Conservation (phyloP, 208 protist genomes). For the Borovskyia barvae region DNA sequence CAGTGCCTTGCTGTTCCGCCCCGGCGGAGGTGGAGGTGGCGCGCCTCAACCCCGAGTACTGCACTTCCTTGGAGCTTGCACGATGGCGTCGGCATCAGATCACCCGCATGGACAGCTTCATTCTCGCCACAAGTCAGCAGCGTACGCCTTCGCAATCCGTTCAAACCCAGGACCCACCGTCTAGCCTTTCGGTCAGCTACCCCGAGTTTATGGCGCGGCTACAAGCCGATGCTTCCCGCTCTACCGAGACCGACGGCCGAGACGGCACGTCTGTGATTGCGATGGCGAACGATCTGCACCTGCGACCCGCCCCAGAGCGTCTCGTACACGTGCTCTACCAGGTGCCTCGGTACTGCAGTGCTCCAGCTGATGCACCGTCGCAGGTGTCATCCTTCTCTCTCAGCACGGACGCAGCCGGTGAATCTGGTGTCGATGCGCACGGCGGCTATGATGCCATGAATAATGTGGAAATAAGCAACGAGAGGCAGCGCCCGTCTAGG, state of each 20-base stretch:
- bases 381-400: no score
- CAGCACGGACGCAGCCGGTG: no score
- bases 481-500: no score
- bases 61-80: conserved; percentile 24
- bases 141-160: conserved; percentile 10
- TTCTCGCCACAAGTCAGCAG: not conserved
- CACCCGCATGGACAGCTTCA: conserved; percentile 15
- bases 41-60: conserved; percentile 30
- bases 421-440: no score
- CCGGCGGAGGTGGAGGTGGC: conserved; percentile 26
- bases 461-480: no score
- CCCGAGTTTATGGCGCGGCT: conserved; percentile 18
- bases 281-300: not conserved
- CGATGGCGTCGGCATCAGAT: conserved; percentile 30
- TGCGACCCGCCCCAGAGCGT: not conserved
- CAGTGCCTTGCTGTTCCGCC: no score
- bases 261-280: not conserved
- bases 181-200: conserved; percentile 13
- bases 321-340: not conserved
- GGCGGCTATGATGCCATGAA: no score
- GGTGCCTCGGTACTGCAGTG: no score
- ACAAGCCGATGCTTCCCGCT: not conserved
- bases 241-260: not conserved
- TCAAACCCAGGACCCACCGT: conserved; percentile 13
- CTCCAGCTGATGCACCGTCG: no score